Evolutionary conservation across 1,284 basidiomycete species (phyloP), one percentile per base, ranked within the genome.

Genomic region (Microbotryum violaceum): DNA sequence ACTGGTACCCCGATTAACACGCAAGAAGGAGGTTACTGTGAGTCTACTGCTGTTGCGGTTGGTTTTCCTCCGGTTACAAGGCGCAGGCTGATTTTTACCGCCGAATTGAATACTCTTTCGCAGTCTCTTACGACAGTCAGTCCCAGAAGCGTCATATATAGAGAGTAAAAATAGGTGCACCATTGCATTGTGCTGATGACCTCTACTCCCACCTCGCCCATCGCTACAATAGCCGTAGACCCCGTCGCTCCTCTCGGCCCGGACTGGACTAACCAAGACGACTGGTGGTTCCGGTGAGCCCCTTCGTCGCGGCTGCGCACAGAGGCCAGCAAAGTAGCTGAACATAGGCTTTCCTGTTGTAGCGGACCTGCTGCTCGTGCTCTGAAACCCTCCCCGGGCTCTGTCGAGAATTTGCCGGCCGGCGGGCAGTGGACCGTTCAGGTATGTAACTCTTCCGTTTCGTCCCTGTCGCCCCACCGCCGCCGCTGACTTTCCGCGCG

Each of bases 381-480:
- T 12, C n/a, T 42, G n/a, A 37, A 44, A 27, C 54, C 54, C 37
- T 27, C 33, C n/a, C 33, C 33, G 20, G 54, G 54, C n/a, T 37
- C 54, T 8, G 54, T 56, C 44, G 54, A 56, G 54, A 37, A 45
- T 6, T 27, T 56, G 33, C 54, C 49, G 6, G 49, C 49, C 49
- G 49, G 49, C 49, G 49, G 49, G n/a, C 25, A 50, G n/a, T 50
- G 49, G 49, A 29, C 25, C 3, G 49, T 50, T 20, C 25, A 50
- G 49, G 49, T 50, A 20, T 18, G 49, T 42, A 42, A 12, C 37
- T 16, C 27, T 29, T 25, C 47, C n/a, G 8, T 49, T 25, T 50
- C 29, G 25, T 16, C 49, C 49, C 16, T 18, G 25, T n/a, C 20
- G 3, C 49, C 29, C 3, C 4, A 16, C 14, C 49, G 20, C 25